Evolutionary conservation across 495 filamentous ascomycete genomes (phyloP), one percentile per base, ranked within the genome.

Genomic region (Lindgomyces ingoldianus): DNA sequence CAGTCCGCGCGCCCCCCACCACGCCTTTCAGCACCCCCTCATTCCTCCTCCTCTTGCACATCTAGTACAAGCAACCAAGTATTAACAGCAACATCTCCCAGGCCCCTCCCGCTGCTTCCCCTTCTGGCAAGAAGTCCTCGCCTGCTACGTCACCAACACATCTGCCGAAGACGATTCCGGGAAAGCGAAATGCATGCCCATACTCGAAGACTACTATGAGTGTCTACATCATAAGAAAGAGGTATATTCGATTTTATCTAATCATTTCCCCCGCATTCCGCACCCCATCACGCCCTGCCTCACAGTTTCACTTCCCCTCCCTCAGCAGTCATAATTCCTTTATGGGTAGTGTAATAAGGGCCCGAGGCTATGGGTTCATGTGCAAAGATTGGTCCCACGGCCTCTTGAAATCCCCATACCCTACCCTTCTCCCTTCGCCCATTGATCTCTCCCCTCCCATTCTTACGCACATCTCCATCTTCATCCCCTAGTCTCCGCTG

Each of bases 181-280:
- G 47, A 93, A 90, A 79, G 89, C 86, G 80, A 96, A 96, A 81
- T 99, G 94, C 75, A 73, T 82, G 42, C 90, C 90, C n/a, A 87
- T 86, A 30, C 79, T 96, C 66, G 94, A 98, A 73, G 94, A 99
- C 73, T 98, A 98, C 82, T 90, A 96, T 78, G 94, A 98, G 81
- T 98, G 95, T 80, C 81, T 98, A 73, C 93, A 98, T 75, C 94
- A 98, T 82, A 89, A 84, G 78, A 97, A 98, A 80, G 94, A 98
- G 91, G 94, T 96, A 69, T 68, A 11, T n/a, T n/a, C n/a, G 67
- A 45, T 49, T 24, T 33, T 53, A 41, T 57, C n/a, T 26, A 54
- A 19, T 14, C 25, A 53, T 53, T 22, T 11, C 57, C 26, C 10
- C 25, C 33, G 64, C 25, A 18, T 30, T 25, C 50, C 52, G 2